phyloP scores from a whole-genome alignment of 169 alveolate genomes.

The Cryptosporidium xiaoi region DNA sequence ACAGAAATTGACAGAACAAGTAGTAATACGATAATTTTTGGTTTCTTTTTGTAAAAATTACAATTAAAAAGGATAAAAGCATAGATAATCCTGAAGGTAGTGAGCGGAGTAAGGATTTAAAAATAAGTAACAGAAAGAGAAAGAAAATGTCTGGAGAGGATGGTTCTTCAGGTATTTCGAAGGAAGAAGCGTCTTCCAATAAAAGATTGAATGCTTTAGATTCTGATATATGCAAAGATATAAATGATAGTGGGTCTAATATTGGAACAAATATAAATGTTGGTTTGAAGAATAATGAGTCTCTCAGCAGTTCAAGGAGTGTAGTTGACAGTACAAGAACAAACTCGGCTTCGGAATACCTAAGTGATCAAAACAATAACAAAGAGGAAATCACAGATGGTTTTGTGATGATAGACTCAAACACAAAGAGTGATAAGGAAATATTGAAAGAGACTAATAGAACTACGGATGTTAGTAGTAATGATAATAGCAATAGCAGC shows the following conservation, averaged over 20 bases:
- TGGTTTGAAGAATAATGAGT: not conserved
- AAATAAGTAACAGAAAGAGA: constrained; percentile 37
- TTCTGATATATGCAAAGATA: not conserved
- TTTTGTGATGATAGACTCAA: not conserved
- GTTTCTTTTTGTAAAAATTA: constrained; percentile 16
- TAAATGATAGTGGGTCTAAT: not conserved
- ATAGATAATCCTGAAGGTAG: constrained; percentile 23
- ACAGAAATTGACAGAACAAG: constrained; percentile 17
- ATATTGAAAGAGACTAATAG: not conserved
- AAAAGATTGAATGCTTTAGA: no score
- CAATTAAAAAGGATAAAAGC: constrained; percentile 13
- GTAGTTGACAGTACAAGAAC: not conserved
- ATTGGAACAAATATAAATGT: not conserved
- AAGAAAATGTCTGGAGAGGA: constrained; percentile 52
- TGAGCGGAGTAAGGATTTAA: constrained; percentile 68
- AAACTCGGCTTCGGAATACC: no score
- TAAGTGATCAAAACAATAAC: no score
- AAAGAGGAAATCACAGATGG: constrained; percentile 5
- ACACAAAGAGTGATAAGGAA: not conserved
- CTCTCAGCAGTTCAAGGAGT: not conserved
- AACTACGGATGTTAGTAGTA: not conserved
- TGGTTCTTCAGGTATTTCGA: constrained; percentile 9
- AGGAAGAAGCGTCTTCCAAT: constrained; percentile 11
- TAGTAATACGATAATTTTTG: no score
- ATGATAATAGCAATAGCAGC: not conserved